A percentile compares a stretch with the other conserved stretches of the same genome.
Conservation (phyloP, 371 early-diverging fungal species). For the Mucor velutinosus region DNA sequence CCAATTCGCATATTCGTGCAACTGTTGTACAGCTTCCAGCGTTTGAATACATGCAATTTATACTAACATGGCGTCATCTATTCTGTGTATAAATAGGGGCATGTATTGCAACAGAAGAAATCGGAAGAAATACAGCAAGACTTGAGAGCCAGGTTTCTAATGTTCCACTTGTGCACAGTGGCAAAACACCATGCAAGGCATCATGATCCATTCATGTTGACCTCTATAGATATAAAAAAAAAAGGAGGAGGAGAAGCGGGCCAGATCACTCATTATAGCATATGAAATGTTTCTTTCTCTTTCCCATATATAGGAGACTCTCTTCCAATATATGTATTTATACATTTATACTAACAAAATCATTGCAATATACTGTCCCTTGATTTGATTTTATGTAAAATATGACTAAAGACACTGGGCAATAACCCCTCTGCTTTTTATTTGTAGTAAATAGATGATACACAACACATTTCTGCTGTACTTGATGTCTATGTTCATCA, state of each 20-base stretch:
- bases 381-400: constrained; percentile 8
- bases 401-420: constrained; percentile 15
- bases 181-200: background rate
- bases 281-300: background rate
- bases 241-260: background rate
- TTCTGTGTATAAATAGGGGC: too few species aligned
- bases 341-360: background rate
- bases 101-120: background rate
- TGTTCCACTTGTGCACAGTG: background rate
- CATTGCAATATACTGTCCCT: background rate
- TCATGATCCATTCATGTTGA: background rate
- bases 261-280: background rate
- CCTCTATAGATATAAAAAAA: background rate
- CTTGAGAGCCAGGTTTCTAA: background rate
- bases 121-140: background rate
- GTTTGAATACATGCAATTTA: background rate
- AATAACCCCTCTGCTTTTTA: background rate
- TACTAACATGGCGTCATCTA: too few species aligned
- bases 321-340: background rate
- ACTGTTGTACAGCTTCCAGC: background rate
- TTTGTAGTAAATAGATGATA: background rate
- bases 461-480: too few species aligned
- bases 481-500: too few species aligned
- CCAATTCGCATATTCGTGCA: background rate
- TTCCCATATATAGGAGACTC: background rate